Evolutionary conservation across 2,329 filamentous ascomycete genomes (phyloP), one percentile per base, ranked within the genome.

Genomic region (Chrysoporthe puriensis): DNA sequence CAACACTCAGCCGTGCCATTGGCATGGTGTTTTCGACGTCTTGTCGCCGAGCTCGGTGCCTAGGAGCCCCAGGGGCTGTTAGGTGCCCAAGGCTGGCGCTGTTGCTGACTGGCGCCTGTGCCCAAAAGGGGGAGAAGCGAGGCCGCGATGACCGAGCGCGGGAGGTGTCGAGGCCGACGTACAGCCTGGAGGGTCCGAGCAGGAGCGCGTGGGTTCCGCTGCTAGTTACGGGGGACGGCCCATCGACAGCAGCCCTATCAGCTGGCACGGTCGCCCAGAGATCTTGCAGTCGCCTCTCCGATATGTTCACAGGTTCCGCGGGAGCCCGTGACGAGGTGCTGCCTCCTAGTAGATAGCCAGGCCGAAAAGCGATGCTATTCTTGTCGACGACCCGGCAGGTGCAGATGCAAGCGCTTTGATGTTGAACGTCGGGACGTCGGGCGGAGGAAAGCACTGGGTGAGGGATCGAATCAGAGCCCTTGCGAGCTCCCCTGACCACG

Each of bases 381-480:
- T 60, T 67, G 59, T 66, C 62, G 43, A 62, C 36, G 56, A 58
- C 43, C 50, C 16, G 46, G 36, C 43, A 46, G 42, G 16, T 61
- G 59, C 59, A 60, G 32, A 32, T 59, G 68, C 67, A 60, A 54
- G 67, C 67, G 61, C 56, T 62, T 63, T 66, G 67, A 36, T 43
- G 65, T 63, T 46, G 65, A 57, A 34, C 52, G 62, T 65, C 52
- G 68, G 59, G 46, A 66, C 50, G 13, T 7, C 48, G 56, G 63
- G 32, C n/a, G 60, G 57, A 59, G 50, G 43, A 46, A 54, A 14
- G 32, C 21, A 26, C 43, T 56, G 61, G 61, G 58, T 66, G 64
- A 69, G 65, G 67, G 40, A 66, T 34, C 73, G 72, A 75, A 74
- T 74, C 71, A 74, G 50, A 54, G 36, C 60, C 62, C 68, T 70